Evolutionary conservation across 345 rosid genomes (phyloP).

Genomic region (Cardamine occulta): DNA sequence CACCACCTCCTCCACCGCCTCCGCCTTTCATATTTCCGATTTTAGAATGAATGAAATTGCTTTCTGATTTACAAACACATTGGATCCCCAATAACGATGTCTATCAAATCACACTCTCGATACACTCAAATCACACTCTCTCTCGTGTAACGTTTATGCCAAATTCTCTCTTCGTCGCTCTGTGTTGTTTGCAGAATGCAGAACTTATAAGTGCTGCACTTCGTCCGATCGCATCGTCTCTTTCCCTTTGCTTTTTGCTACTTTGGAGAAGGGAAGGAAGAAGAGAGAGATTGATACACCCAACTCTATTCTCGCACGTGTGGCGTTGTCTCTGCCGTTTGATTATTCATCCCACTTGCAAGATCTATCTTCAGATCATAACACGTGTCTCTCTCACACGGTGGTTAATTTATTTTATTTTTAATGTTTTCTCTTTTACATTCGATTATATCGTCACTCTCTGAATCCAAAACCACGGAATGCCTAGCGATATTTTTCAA

Average conservation of each 20-base stretch:
- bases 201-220: constrained; percentile 33
- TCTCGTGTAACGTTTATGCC: neutral
- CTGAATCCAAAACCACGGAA: constrained; percentile 21
- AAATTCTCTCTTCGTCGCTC: neutral
- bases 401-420: constrained; percentile 9
- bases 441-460: constrained; percentile 16
- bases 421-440: neutral
- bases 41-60: constrained; percentile 30
- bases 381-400: constrained; percentile 47
- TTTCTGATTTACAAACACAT: constrained; percentile 30
- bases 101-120: constrained; percentile 20
- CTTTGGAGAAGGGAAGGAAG: constrained; percentile 5
- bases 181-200: constrained; percentile 26
- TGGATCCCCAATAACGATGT: constrained; percentile 34
- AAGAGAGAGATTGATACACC: constrained; percentile 15
- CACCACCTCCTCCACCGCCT: constrained; percentile 44
- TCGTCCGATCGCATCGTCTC: constrained; percentile 46
- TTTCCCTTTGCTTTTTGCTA: constrained; percentile 25
- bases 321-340: constrained; percentile 34
- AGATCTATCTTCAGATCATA: constrained; percentile 14
- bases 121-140: constrained; percentile 39
- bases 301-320: constrained; percentile 36
- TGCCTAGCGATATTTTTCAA: constrained; percentile 36
- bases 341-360: constrained; percentile 41
- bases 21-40: constrained; percentile 42